Percentiles rank a stretch among this genome's conserved stretches.
phyloP scores from a whole-genome alignment of 2,329 filamentous ascomycete species.

The Pseudocercospora cruenta region DNA sequence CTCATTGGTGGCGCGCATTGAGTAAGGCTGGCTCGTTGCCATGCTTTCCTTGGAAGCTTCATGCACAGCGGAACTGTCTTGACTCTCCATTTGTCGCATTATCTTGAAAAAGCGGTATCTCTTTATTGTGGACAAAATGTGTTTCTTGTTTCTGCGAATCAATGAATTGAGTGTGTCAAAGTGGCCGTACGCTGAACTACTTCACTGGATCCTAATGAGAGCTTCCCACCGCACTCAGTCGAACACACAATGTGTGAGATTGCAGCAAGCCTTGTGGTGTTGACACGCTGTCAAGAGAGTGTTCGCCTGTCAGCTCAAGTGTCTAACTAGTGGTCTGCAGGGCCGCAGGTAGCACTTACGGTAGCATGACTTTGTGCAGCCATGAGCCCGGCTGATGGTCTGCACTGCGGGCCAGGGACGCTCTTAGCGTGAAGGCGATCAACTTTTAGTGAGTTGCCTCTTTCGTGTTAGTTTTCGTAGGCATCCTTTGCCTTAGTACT shows the following conservation, averaged over 20 bases:
- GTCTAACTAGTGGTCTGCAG: not conserved
- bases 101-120: not conserved
- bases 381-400: not conserved
- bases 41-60: not conserved
- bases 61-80: not conserved
- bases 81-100: not conserved
- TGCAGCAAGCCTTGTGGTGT: not conserved
- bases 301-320: not conserved
- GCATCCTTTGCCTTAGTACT: not conserved
- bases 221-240: not conserved
- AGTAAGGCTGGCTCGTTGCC: not conserved
- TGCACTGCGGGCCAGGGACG: not conserved
- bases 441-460: not conserved
- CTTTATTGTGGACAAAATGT: not conserved
- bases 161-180: not conserved
- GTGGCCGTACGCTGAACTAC: not conserved
- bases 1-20: not conserved
- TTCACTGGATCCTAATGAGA: not conserved
- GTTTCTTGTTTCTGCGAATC: not conserved
- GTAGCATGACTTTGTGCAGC: not conserved
- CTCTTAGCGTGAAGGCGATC: not conserved
- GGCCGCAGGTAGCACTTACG: not conserved
- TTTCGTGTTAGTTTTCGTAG: not conserved
- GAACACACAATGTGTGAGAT: not conserved
- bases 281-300: not conserved